phyloP scores from a whole-genome alignment of 2,329 filamentous ascomycete species.

The Fusarium mangiferae region DNA sequence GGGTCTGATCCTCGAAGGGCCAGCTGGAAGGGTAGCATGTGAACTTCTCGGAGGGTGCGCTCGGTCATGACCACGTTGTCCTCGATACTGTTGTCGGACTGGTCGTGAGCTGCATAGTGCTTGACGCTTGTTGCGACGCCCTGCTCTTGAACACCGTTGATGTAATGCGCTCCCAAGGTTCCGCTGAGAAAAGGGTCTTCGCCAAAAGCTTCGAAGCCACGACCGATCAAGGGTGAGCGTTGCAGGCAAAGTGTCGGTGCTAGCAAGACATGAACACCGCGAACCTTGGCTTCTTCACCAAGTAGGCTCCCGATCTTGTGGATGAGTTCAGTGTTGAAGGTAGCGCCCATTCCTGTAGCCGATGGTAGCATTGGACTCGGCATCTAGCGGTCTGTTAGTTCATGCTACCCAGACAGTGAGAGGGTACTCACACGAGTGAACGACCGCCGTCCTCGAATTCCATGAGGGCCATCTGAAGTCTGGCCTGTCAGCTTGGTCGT shows the following conservation, averaged over 20 bases:
- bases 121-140: slow-evolving; percentile 55
- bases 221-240: slow-evolving; percentile 54
- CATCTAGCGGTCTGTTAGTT: background rate
- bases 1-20: slow-evolving; percentile 50
- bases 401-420: rapidly evolving
- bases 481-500: background rate
- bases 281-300: slow-evolving; percentile 61
- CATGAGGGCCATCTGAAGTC: slow-evolving; percentile 41
- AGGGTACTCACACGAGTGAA: slow-evolving; percentile 30
- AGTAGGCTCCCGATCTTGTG: slow-evolving; percentile 66
- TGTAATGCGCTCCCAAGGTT: slow-evolving; percentile 45
- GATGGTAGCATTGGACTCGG: slow-evolving; percentile 54
- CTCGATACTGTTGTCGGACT: slow-evolving; percentile 43
- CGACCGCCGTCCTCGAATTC: slow-evolving; percentile 35
- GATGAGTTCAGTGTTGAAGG: slow-evolving; percentile 70
- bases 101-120: slow-evolving; percentile 56
- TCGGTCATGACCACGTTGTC: slow-evolving; percentile 35
- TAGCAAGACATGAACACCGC: slow-evolving; percentile 74
- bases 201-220: slow-evolving; percentile 55
- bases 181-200: slow-evolving; percentile 55
- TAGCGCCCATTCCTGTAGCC: slow-evolving; percentile 62
- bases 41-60: slow-evolving; percentile 37
- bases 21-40: slow-evolving; percentile 53
- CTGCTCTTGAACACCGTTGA: slow-evolving; percentile 53
- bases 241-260: slow-evolving; percentile 52